Evolutionary conservation across 2,329 filamentous ascomycete genomes (phyloP).

Genomic region (Orbilia brochopaga): DNA sequence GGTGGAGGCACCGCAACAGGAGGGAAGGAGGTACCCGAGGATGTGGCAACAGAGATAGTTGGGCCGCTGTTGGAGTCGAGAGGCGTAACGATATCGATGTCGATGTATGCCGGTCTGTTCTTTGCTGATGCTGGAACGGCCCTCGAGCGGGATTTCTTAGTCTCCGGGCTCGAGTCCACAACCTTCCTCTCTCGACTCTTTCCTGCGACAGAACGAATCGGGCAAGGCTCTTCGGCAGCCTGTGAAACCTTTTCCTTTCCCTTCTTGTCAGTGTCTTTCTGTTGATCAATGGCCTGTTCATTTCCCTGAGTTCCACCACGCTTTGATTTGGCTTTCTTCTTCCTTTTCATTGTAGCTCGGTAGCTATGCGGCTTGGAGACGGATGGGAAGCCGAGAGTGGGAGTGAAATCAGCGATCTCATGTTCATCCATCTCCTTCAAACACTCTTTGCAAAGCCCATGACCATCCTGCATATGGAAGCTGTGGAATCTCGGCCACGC

Average conservation of each 20-base stretch:
- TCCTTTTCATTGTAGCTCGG: background rate
- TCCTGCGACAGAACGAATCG: slow-evolving; percentile 1
- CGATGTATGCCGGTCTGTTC: background rate
- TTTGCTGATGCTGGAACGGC: background rate
- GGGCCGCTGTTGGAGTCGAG: background rate
- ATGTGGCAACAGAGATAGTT: too few relatives aligned
- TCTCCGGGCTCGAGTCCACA: background rate
- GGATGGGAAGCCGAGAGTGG: slow-evolving; percentile 15
- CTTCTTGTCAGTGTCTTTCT: too few relatives aligned
- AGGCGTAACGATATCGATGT: background rate
- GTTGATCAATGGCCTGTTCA: too few relatives aligned
- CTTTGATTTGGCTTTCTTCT: too few relatives aligned
- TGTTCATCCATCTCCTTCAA: slow-evolving; percentile 25
- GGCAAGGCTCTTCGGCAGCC: background rate
- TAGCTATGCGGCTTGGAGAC: slow-evolving; percentile 17
- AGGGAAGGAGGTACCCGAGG: too few relatives aligned
- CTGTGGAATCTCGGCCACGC: slow-evolving; percentile 14
- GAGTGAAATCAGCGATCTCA: slow-evolving; percentile 24
- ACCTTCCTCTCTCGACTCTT: too few relatives aligned
- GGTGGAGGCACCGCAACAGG: background rate
- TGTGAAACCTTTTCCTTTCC: background rate
- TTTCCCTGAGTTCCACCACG: too few relatives aligned
- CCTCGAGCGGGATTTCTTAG: background rate
- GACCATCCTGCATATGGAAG: background rate
- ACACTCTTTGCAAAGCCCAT: slow-evolving; percentile 4